These are phyloP conservation scores for Aegilops longissima DNA, from an alignment of 176 grass and related monocot species.

Conservation along the genomic window DNA sequence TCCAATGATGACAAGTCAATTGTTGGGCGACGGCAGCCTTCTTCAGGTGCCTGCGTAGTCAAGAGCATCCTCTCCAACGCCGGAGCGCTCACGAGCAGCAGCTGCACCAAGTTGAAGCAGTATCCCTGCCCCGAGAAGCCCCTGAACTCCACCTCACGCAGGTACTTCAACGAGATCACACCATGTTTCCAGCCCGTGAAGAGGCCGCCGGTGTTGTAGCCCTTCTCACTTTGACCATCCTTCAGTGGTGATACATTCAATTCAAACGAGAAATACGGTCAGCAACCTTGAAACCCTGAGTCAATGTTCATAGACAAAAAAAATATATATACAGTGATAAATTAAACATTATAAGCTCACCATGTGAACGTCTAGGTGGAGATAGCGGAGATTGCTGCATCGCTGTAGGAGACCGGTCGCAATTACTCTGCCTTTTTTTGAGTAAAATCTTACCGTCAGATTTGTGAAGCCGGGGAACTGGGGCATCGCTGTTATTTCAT, in stretches of 20 bases:
- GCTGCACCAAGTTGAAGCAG: background rate
- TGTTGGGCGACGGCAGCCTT: background rate
- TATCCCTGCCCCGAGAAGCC: background rate
- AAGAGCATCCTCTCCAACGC: background rate
- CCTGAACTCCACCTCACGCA: background rate
- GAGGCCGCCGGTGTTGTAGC: too few relatives aligned
- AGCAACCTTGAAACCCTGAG: background rate
- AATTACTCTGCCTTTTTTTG: background rate
- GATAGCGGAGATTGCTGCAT: background rate
- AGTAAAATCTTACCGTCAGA: background rate
- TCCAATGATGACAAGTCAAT: background rate
- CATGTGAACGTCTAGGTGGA: background rate
- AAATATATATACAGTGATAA: too few relatives aligned
- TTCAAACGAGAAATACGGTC: background rate
- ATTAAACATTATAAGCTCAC: background rate
- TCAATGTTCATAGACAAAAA: background rate
- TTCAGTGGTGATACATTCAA: background rate
- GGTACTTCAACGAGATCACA: background rate
- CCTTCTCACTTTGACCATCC: background rate
- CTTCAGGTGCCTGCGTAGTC: background rate
- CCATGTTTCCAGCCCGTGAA: background rate
- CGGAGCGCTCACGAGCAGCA: background rate
- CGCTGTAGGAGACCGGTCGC: background rate
- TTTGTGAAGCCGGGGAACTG: background rate
- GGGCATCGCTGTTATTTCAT: background rate